Base-by-base conservation (phyloP, 2,329 filamentous ascomycete species). In the Alternaria rosae region DNA sequence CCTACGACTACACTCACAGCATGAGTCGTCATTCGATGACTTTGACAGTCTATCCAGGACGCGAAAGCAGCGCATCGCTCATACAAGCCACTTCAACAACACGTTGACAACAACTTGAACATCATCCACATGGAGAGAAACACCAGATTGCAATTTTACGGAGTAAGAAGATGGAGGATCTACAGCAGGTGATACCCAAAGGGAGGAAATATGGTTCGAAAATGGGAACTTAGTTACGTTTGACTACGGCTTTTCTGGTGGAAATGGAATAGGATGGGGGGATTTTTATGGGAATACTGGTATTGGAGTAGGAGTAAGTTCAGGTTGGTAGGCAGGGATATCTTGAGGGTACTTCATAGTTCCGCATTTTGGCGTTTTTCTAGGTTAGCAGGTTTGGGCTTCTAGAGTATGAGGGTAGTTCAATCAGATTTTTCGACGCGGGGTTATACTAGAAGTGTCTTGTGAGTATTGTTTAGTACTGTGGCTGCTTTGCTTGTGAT, bases 1-100 rank as follows among this genome's bases (percentile, higher is more conserved):
- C 69, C 71, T 3, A 73, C 66, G 9, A 61, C 61, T 11, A 63
- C 59, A n/a, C 32, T 57, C 10, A 48, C 17, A 11, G 41, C 45
- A 30, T 55, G 23, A 52, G 47, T 12, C 9, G 21, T 5, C 12
- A 17, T 13, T 15, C 20, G 15, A 32, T 17, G 21, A n/a, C 11
- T 11, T 17, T 1, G 10, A 30, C 15, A 25, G 10, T 17, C 17
- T 9, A 43, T 12, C 13, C 13, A 45, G 25, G 8, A 15, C 8
- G 21, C 17, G 23, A 30, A 35, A 6, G 28, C 47, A 35, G 0
- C 12, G 28, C 28, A 30, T 20, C 20, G 17, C 26, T 32, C 28
- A 1, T 4, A 10, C 26, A 32, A 12, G 6, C 21, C 47, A 50
- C 21, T 50, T 50, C 17, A 50, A 23, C 45, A 50, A 50, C 8